Base-by-base conservation (phyloP, 208 protist genomes). In the Dictyostelium gargantuum region DNA sequence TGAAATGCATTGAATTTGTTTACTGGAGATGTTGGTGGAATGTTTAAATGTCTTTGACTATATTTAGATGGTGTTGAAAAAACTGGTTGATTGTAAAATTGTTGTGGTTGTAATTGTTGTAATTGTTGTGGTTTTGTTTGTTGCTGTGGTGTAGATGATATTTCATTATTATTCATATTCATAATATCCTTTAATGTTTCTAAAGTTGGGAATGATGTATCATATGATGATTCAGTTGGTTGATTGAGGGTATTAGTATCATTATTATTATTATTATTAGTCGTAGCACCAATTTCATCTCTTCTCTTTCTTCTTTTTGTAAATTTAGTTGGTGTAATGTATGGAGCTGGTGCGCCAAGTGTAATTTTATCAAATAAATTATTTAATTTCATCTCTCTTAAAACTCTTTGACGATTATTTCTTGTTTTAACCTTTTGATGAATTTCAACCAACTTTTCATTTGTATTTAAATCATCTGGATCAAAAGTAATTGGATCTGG, bases 301-400 rank as follows among this genome's bases (percentile, higher is more conserved):
- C 75, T 26, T 19, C 58, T 75, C 50, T 86, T 86, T 44, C 81
- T 54, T 32, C 44, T 38, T 48, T 86, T 86, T 35, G 50, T 40
- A 23, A 86, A 86, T 40, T 86, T 86, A 2, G 81, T 86, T 76
- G 81, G 81, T 8, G 81, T 86, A 29, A 86, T 86, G 21, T 86
- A 86, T 17, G 81, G 81, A 35, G 81, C 32, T 19, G 81, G 81
- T 19, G 38, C 58, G 48, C 81, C 66, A 0, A 32, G 35, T 46
- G 81, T 86, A n/a, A 86, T 86, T 63, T 46, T 42, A 48, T 86
- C 81, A 48, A 86, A 86, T 23, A 86, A 44, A 29, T 58, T 50
- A n/a, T 86, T 77, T 2, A 86, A 48, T 76, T 76, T 86, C 17
- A 48, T 54, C 38, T 86, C 81, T 56, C 81, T 44, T 40, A 66